Conservation (phyloP, 2,329 filamentous ascomycete species). For the Aureobasidium sp. region DNA sequence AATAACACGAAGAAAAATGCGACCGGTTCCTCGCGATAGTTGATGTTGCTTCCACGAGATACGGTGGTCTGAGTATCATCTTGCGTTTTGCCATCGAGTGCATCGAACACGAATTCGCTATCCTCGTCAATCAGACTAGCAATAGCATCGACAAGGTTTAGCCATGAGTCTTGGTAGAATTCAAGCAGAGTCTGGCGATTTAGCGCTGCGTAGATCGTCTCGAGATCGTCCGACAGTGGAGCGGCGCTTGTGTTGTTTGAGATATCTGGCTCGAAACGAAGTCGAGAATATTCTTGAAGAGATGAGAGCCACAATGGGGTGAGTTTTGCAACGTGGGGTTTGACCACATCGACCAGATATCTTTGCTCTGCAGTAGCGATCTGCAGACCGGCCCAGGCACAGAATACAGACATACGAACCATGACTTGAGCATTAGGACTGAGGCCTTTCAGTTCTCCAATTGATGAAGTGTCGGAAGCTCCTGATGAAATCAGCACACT, state of each 20-base stretch:
- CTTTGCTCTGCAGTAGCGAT: constrained; percentile 88
- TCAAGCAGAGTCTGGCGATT: constrained; percentile 88
- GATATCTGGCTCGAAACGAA: constrained; percentile 95
- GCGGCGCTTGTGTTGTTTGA: constrained; percentile 80
- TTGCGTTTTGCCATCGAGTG: constrained; percentile 71
- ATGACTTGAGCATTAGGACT: constrained; percentile 96
- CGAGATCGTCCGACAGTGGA: constrained; percentile 64
- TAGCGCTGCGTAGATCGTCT: constrained; percentile 88
- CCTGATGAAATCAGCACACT: constrained; percentile 50
- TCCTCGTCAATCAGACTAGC: constrained; percentile 96
- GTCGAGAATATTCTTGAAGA: constrained; percentile 81
- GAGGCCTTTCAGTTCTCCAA: constrained; percentile 85
- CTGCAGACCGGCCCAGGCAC: constrained; percentile 94
- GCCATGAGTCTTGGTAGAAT: constrained; percentile 96
- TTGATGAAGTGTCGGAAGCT: constrained; percentile 73
- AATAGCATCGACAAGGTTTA: constrained; percentile 94
- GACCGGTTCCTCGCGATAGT: constrained; percentile 94
- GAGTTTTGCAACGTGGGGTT: constrained; percentile 80
- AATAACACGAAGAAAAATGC: constrained; percentile 99
- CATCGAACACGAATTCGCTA: constrained; percentile 95
- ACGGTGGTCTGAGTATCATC: constrained; percentile 24
- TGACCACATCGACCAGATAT: constrained; percentile 81
- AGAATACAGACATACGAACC: constrained; percentile 96
- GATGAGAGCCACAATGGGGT: constrained; percentile 93
- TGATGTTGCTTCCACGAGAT: constrained; percentile 59